Conservation (phyloP, 1,284 basidiomycete species). For the Ustilago crameri region DNA sequence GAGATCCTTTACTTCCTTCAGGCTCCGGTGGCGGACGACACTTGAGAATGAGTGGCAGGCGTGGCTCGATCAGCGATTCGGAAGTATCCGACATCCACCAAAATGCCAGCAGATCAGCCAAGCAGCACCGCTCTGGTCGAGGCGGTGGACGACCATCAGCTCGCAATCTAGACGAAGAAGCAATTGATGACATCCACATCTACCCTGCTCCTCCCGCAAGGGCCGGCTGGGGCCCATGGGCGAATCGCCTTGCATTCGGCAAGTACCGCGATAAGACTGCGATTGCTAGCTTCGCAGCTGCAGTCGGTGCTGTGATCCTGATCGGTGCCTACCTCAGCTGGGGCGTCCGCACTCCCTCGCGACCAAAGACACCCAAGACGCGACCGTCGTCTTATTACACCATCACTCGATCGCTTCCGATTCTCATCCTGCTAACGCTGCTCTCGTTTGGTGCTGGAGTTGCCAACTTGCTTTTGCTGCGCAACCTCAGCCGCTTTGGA, state of each 20-base stretch:
- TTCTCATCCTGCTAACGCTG: constrained; percentile 79
- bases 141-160: not conserved
- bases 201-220: constrained; percentile 46
- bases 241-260: constrained; percentile 50
- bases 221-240: constrained; percentile 51
- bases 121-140: constrained; percentile 12
- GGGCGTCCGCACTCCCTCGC: constrained; percentile 32
- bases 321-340: constrained; percentile 46
- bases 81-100: constrained; percentile 23
- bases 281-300: constrained; percentile 45
- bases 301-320: constrained; percentile 40
- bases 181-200: constrained; percentile 35
- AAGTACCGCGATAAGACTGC: constrained; percentile 60
- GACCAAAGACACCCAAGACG: constrained; percentile 51
- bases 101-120: not conserved
- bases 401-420: constrained; percentile 80
- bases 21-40: constrained; percentile 26
- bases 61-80: constrained; percentile 22
- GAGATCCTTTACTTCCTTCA: constrained; percentile 45
- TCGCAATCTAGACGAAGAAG: constrained; percentile 13
- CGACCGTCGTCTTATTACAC: constrained; percentile 71
- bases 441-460: constrained; percentile 84
- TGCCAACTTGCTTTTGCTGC: constrained; percentile 71
- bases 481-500: constrained; percentile 47
- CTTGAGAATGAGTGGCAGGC: constrained; percentile 14